phyloP scores from a whole-genome alignment of 345 rosid genomes.

The Laguncularia racemosa region DNA sequence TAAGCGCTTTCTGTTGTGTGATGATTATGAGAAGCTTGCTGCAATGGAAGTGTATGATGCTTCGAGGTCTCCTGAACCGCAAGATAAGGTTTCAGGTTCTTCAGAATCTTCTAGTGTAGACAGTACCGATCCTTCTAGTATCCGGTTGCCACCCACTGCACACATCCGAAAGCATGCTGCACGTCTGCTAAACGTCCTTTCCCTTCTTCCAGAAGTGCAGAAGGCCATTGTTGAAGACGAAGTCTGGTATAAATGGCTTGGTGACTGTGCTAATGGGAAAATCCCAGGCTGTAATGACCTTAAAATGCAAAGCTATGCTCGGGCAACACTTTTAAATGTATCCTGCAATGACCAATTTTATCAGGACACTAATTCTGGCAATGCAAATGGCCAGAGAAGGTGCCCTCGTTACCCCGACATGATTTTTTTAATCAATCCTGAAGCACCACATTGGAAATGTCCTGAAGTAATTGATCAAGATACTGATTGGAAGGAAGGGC shows the following conservation, averaged over 20 bases:
- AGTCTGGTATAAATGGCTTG: constrained; percentile 85
- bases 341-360: constrained; percentile 44
- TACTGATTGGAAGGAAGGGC: constrained; percentile 15
- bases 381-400: constrained; percentile 23
- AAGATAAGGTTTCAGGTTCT: constrained; percentile 33
- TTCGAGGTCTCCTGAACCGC: constrained; percentile 58
- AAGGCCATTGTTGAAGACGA: constrained; percentile 60
- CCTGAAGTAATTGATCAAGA: constrained; percentile 31
- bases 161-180: constrained; percentile 95
- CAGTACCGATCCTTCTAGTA: constrained; percentile 43
- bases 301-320: constrained; percentile 83
- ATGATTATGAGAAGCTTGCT: constrained; percentile 91
- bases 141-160: constrained; percentile 83
- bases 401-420: constrained; percentile 69
- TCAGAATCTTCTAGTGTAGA: constrained; percentile 36
- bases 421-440: constrained; percentile 82
- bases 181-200: constrained; percentile 73
- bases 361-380: constrained; percentile 25
- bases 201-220: constrained; percentile 70
- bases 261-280: constrained; percentile 79
- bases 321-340: constrained; percentile 69
- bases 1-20: constrained; percentile 67
- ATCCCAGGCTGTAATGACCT: constrained; percentile 71
- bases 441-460: constrained; percentile 74
- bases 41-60: constrained; percentile 94